Conservation (phyloP, 352 stramenopile genomes). For the Phytophthora hybrid region DNA sequence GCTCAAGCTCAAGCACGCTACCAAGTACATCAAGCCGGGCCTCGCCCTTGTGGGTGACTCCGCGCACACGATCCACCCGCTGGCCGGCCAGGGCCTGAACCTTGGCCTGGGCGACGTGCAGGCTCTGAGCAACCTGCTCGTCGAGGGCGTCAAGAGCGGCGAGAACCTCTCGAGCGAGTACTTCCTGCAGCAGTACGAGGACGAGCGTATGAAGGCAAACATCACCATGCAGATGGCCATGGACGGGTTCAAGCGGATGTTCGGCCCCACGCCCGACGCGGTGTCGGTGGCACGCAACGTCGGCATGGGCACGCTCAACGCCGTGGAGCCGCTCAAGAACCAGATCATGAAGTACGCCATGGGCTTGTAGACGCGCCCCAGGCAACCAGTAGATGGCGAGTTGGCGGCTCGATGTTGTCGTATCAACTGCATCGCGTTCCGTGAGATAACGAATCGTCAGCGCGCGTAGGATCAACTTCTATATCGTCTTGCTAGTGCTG, state of each 20-base stretch:
- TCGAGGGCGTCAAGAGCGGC: conserved; percentile 81
- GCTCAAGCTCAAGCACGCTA: conserved; percentile 91
- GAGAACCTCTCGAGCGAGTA: conserved; percentile 79
- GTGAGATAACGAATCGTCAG: conserved; percentile 27
- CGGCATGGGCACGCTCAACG: conserved; percentile 89
- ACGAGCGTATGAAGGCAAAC: conserved; percentile 88
- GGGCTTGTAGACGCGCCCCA: conserved; percentile 62
- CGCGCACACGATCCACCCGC: conserved; percentile 96
- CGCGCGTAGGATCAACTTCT: conserved; percentile 35
- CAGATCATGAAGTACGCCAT: conserved; percentile 92
- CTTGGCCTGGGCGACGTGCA: conserved; percentile 93
- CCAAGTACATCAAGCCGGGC: conserved; percentile 85
- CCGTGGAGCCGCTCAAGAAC: conserved; percentile 89
- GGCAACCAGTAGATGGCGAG: conserved; percentile 25
- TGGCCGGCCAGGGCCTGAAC: conserved; percentile 97
- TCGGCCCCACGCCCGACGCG: conserved; percentile 74
- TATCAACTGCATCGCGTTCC: conserved; percentile 5
- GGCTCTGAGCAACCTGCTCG: conserved; percentile 75
- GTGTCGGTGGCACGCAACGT: conserved; percentile 84
- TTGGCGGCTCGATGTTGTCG: conserved; percentile 12
- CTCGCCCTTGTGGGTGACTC: conserved; percentile 95
- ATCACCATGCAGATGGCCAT: conserved; percentile 86
- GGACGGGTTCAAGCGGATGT: conserved; percentile 92
- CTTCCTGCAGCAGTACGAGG: conserved; percentile 89
- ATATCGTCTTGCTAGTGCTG: conserved; percentile 20